Base-by-base conservation (phyloP, 2,329 filamentous ascomycete genomes). In the Aspergillus chevalieri region DNA sequence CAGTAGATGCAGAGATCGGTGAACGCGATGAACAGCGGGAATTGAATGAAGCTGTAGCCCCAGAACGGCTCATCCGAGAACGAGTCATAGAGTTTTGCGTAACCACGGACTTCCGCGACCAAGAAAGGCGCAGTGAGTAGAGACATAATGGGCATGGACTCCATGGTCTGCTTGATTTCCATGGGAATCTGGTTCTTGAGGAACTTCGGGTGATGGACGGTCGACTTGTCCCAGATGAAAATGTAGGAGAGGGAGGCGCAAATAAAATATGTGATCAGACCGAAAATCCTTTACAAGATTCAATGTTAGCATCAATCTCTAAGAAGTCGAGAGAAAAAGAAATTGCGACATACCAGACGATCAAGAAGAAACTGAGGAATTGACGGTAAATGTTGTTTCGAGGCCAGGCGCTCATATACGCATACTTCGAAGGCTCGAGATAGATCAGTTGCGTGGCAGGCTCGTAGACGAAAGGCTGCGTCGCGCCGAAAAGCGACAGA, bases 1-100 rank as follows among this genome's bases (percentile, higher is more conserved):
- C 86, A 89, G 78, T 95, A 95, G 74, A 95, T 90, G 68, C 79
- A 83, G 65, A 84, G 85, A 70, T 95, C 90, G 70, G 89, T 95
- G 69, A 95, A 95, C 65, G 84, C 65, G 62, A 95, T 76, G 76
- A 95, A 95, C 59, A 92, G 68, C 9, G 90, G 89, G 72, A 94
- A 93, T 71, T 96, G 91, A 8, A 87, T 62, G 61, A 80, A 78
- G 67, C 87, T 84, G 76, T 94, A 95, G 77, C 83, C 86, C 50
- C 73, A 60, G 44, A 87, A 87, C 0, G 89, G 89, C 1, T 85
- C 87, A 8, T 92, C 84, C 17, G 76, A 78, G 43, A 82, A 76
- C 17, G 77, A 77, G 67, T 95, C 88, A 75, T 96, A 96, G 54
- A 96, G 83, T 71, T 87, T 90, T 55, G 84, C 85, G 74, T 87